Conservation (phyloP, 2,329 filamentous ascomycete genomes). For the Talaromyces verruculosus region DNA sequence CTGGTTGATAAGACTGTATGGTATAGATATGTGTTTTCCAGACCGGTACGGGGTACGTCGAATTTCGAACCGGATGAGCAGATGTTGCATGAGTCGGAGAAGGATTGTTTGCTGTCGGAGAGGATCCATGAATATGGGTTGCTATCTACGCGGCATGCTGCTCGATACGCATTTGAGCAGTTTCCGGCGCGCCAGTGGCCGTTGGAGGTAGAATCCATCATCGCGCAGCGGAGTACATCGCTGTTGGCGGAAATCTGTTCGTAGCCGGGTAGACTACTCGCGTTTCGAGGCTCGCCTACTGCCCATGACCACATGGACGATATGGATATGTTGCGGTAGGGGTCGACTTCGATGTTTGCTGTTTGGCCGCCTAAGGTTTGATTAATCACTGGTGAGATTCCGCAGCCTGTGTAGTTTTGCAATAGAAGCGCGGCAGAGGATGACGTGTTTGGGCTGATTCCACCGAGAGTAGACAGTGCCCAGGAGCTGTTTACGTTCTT, state of each 20-base stretch:
- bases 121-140: slow-evolving; percentile 61
- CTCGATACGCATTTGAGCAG: slow-evolving; percentile 53
- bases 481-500: slow-evolving; percentile 55
- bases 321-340: slow-evolving; percentile 54
- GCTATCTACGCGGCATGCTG: slow-evolving; percentile 56
- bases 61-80: slow-evolving; percentile 56
- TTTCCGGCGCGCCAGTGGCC: slow-evolving; percentile 61
- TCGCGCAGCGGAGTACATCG: slow-evolving; percentile 54
- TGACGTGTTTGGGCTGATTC: slow-evolving; percentile 31
- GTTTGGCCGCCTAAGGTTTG: slow-evolving; percentile 53
- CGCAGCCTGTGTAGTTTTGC: slow-evolving; percentile 54
- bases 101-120: slow-evolving; percentile 45
- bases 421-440: slow-evolving; percentile 35
- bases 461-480: slow-evolving; percentile 40
- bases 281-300: slow-evolving; percentile 55
- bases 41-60: slow-evolving; percentile 58
- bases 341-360: slow-evolving; percentile 47
- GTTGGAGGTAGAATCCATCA: slow-evolving; percentile 48
- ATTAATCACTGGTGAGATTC: slow-evolving; percentile 62
- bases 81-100: slow-evolving; percentile 44
- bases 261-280: slow-evolving; percentile 31
- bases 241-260: slow-evolving; percentile 32
- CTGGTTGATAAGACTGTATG: slow-evolving; percentile 29
- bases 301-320: slow-evolving; percentile 63
- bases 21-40: slow-evolving; percentile 63